These are phyloP conservation scores for Apostasia ramifera DNA, from an alignment of 106 monocot species.

Conservation along the genomic window DNA sequence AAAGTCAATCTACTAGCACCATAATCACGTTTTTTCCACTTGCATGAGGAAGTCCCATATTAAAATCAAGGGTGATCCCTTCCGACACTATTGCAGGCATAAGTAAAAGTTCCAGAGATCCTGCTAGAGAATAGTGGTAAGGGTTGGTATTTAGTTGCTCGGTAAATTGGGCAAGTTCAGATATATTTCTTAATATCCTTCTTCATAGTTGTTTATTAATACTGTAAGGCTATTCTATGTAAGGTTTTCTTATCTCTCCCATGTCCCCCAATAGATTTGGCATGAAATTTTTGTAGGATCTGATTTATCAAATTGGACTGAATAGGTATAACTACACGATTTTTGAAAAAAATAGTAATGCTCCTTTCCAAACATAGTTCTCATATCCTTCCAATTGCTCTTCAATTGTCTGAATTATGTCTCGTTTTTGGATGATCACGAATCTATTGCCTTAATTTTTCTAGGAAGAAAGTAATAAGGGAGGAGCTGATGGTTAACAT, in stretches of 20 bases:
- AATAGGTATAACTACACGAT: no score
- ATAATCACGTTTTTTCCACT: not conserved
- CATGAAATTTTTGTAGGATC: no score
- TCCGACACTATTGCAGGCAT: no score
- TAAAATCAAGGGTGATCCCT: no score
- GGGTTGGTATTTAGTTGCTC: not conserved
- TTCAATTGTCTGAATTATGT: not conserved
- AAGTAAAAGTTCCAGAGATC: no score
- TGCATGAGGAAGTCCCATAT: not conserved
- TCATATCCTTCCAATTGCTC: not conserved
- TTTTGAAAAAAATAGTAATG: no score
- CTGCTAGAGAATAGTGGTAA: no score
- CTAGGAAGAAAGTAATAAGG: not conserved
- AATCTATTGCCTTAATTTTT: not conserved
- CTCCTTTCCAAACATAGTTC: not conserved
- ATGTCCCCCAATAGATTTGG: no score
- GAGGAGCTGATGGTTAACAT: no score
- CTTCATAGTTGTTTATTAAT: not conserved
- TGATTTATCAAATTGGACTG: no score
- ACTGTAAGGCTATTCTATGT: not conserved
- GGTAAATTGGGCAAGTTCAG: not conserved
- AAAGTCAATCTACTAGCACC: not conserved
- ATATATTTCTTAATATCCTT: not conserved
- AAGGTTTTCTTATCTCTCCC: no score
- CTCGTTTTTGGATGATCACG: not conserved